These are phyloP conservation scores for Zymoseptoria ardabiliae DNA, from an alignment of 2,329 filamentous ascomycete genomes.

Conservation along the genomic window DNA sequence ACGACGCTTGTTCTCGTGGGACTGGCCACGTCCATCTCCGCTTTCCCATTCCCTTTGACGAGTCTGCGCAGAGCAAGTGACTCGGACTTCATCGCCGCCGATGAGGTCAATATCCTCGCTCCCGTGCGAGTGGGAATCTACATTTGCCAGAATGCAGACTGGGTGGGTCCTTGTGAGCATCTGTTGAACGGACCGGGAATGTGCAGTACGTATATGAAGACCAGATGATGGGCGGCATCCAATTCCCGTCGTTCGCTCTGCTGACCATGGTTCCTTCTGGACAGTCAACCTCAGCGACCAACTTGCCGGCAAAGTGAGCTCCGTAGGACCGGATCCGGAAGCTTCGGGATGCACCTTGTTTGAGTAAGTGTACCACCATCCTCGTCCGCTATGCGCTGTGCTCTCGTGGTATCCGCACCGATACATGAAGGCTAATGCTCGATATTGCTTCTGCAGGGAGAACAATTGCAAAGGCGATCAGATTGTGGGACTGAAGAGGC, in stretches of 20 bases:
- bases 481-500: constrained; percentile 5
- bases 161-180: constrained; percentile 12
- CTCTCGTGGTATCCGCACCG: too few species aligned
- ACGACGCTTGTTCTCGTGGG: background rate
- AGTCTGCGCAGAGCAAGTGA: background rate
- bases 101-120: constrained; percentile 11
- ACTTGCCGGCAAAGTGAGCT: constrained; percentile 10
- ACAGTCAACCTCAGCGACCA: constrained; percentile 11
- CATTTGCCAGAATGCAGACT: constrained; percentile 14
- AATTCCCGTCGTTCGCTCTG: too few species aligned
- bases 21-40: background rate
- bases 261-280: too few species aligned
- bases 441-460: constrained; percentile 4
- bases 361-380: constrained; percentile 6
- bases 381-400: too few species aligned
- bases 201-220: too few species aligned
- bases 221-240: too few species aligned
- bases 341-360: constrained; percentile 15
- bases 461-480: constrained; percentile 9
- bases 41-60: background rate
- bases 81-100: constrained; percentile 2
- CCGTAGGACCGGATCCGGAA: constrained; percentile 10
- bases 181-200: constrained; percentile 11
- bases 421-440: background rate
- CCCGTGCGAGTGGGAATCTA: constrained; percentile 14